Evolutionary conservation across 2,329 filamentous ascomycete species (phyloP).

Genomic region (Teratosphaeriaceae sp.): DNA sequence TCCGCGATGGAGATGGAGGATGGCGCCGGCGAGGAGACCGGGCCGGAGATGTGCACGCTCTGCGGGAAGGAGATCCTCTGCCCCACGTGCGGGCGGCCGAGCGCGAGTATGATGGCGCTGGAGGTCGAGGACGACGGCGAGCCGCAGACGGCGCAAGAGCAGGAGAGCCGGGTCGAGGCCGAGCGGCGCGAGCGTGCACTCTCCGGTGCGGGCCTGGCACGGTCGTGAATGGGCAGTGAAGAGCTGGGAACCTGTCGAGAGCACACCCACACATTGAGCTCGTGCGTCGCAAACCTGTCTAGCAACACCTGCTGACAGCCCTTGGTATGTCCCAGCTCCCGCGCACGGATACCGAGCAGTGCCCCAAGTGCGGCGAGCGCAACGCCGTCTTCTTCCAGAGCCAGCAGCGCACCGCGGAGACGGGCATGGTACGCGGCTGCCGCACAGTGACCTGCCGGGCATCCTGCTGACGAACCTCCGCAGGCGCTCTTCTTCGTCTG

Average conservation of each 20-base stretch:
- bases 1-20: conserved; percentile 15
- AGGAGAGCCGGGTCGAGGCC: conserved; percentile 20
- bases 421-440: conserved; percentile 75
- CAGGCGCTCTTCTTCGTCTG: conserved; percentile 63
- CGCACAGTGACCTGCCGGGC: conserved; percentile 6
- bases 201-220: conserved; percentile 17
- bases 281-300: conserved; percentile 17
- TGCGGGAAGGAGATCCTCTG: conserved; percentile 54
- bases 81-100: conserved; percentile 43
- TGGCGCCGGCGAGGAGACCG: conserved; percentile 19
- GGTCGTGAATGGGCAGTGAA: conserved; percentile 8
- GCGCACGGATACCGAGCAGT: conserved; percentile 69
- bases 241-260: conserved; percentile 7
- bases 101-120: conserved; percentile 37
- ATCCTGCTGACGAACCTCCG: conserved; percentile 1
- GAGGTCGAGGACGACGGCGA: conserved; percentile 36
- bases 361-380: conserved; percentile 75
- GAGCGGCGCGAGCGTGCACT: conserved; percentile 24
- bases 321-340: conserved; percentile 61
- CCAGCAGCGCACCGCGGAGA: conserved; percentile 92
- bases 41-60: conserved; percentile 49
- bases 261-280: conserved; percentile 10
- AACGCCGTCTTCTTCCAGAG: conserved; percentile 99
- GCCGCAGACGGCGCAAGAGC: conserved; percentile 17
- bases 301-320: conserved; percentile 30